These are phyloP conservation scores for Cercophora sp. DNA, from an alignment of 495 filamentous ascomycete species.

Conservation along the genomic window DNA sequence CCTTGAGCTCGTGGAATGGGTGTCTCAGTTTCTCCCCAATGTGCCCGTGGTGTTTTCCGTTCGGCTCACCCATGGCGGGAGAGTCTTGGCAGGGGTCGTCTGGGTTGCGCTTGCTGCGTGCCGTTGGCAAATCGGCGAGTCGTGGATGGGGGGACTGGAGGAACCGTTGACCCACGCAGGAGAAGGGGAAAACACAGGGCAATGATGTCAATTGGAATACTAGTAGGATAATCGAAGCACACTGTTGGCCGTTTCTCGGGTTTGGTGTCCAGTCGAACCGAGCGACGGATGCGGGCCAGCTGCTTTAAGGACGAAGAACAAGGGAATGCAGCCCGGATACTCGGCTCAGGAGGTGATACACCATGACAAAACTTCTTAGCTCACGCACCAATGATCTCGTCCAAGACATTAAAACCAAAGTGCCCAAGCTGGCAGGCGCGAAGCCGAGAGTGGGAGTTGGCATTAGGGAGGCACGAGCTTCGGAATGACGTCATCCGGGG, in stretches of 20 bases:
- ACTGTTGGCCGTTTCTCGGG: neutral
- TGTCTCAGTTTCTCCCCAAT: conserved; percentile 2
- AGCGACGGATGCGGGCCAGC: neutral
- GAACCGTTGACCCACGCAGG: too few relatives aligned
- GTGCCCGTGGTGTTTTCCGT: conserved; percentile 14
- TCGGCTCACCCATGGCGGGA: conserved; percentile 2
- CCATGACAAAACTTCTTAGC: neutral
- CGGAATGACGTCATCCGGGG: too few relatives aligned
- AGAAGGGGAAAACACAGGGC: neutral
- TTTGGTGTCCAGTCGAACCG: too few relatives aligned
- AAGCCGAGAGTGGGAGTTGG: neutral
- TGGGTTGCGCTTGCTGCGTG: too few relatives aligned
- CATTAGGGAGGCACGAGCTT: too few relatives aligned
- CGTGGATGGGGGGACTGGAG: too few relatives aligned
- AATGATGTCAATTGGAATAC: neutral
- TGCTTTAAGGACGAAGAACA: neutral
- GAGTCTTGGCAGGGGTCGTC: neutral
- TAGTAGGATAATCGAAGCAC: neutral
- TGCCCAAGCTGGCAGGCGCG: neutral
- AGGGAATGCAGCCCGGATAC: neutral
- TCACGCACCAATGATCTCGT: neutral
- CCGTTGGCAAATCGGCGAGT: too few relatives aligned
- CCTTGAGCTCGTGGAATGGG: conserved; percentile 39
- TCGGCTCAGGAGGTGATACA: neutral
- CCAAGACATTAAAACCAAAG: neutral